phyloP scores from a whole-genome alignment of 2,329 filamentous ascomycete genomes.

The Fulvia fulva region DNA sequence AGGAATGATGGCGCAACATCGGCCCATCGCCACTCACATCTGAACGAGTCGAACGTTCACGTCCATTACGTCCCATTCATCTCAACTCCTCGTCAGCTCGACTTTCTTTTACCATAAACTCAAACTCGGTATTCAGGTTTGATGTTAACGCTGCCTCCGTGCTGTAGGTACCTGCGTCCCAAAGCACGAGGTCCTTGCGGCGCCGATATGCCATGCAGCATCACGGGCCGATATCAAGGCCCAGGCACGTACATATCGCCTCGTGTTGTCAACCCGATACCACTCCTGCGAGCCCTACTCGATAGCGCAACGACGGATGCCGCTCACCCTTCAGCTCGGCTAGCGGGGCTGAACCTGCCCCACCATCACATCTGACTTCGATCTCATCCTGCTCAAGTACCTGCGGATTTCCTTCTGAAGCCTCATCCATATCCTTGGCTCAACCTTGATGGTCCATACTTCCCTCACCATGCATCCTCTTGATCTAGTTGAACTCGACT shows the following conservation, averaged over 20 bases:
- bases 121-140: no score
- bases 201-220: no score
- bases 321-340: neutral
- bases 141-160: no score
- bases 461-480: slow-evolving; percentile 12
- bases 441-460: neutral
- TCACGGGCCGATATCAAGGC: no score
- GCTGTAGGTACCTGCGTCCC: no score
- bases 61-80: no score
- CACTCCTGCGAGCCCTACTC: neutral
- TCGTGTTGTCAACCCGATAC: neutral
- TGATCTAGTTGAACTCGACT: slow-evolving; percentile 25
- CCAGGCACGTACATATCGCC: neutral
- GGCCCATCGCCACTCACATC: no score
- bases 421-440: neutral
- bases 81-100: no score
- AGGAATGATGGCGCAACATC: no score
- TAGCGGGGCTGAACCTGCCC: neutral
- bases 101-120: no score
- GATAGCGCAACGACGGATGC: neutral
- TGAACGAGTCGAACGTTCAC: no score
- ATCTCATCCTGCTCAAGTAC: neutral
- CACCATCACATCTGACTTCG: neutral
- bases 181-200: no score
- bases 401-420: neutral